Evolutionary conservation across 805 yeast genomes (phyloP).

Genomic region (Starmerella geochares): DNA sequence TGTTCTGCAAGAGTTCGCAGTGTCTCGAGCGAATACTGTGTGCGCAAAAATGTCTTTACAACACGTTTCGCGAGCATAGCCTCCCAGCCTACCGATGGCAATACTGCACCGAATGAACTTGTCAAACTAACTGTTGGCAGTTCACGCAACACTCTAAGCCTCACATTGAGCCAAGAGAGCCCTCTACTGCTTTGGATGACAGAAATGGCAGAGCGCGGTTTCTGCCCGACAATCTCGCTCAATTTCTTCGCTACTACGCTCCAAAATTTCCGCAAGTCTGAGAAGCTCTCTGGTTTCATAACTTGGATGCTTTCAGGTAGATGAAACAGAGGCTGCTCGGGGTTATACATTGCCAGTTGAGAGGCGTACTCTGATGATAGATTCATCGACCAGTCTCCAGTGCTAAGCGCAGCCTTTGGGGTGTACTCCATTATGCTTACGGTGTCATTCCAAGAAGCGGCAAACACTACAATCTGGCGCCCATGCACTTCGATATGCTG

Average conservation of each 20-base stretch:
- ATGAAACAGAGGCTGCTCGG: constrained; percentile 35
- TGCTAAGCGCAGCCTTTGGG: not conserved
- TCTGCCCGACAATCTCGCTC: constrained; percentile 46
- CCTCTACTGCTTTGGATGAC: constrained; percentile 64
- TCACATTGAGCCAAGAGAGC: constrained; percentile 32
- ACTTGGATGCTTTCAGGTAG: constrained; percentile 47
- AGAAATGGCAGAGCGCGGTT: constrained; percentile 53
- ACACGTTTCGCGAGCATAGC: constrained; percentile 50
- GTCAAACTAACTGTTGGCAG: constrained; percentile 10
- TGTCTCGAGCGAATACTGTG: constrained; percentile 63
- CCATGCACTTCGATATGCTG: constrained; percentile 25
- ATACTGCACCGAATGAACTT: not conserved
- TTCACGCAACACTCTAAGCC: constrained; percentile 16
- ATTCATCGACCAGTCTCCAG: constrained; percentile 12
- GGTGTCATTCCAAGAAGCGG: constrained; percentile 18
- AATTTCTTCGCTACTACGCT: constrained; percentile 48
- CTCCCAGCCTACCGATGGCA: constrained; percentile 25
- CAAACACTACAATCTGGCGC: constrained; percentile 17
- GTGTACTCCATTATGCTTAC: constrained; percentile 11
- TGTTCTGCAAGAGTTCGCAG: constrained; percentile 56
- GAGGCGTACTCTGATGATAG: constrained; percentile 14
- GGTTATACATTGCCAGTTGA: constrained; percentile 13
- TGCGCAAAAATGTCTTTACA: constrained; percentile 57
- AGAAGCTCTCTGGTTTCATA: constrained; percentile 38
- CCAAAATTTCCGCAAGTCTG: constrained; percentile 46